Base-by-base conservation (phyloP, 2,329 filamentous ascomycete species). In the Mycogone perniciosa region DNA sequence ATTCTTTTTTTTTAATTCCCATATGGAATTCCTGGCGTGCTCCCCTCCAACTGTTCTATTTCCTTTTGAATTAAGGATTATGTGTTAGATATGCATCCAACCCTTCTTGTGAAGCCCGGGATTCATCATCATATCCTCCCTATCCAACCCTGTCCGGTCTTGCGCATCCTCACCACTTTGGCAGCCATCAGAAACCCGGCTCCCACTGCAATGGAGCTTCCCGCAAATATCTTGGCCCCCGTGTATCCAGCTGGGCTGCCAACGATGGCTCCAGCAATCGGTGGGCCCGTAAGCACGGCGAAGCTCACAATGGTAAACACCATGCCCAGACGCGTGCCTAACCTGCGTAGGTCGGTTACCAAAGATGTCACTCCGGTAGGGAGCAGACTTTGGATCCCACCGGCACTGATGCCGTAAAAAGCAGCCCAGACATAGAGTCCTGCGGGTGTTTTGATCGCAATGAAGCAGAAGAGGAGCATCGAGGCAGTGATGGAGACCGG, bases 361-460 rank as follows among this genome's bases (percentile, higher is more conserved):
- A 82, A 65, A 39, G 76, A 77, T 45, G 75, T 77, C 39, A 86
- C 59, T 0, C 76, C 59, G 0, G 81, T 81, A 0, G 84, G 83
- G 60, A 87, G 85, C 6, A 88, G 62, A 2, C 76, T 76, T 68
- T 87, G 83, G 38, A 87, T 77, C 0, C 73, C 80, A 1, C 81
- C 82, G 0, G 75, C 79, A 1, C 73, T 71, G 33, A 87, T 68
- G 2, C 86, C 86, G 61, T 85, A 87, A 43, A 84, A 69, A 0
- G 75, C 68, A 0, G 77, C 69, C 73, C 85, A 88, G 1, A 69
- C 74, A 60, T 86, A 86, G 30, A 88, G 67, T 0, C 76, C 75
- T 0, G 67, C 44, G 0, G 74, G 63, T 11, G 67, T 67, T 1
- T 62, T 54, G 6, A 89, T 79, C 1, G 72, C 76, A 13, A 79